Conservation (phyloP, 139 green algal genomes). For the Choricystis sp. region DNA sequence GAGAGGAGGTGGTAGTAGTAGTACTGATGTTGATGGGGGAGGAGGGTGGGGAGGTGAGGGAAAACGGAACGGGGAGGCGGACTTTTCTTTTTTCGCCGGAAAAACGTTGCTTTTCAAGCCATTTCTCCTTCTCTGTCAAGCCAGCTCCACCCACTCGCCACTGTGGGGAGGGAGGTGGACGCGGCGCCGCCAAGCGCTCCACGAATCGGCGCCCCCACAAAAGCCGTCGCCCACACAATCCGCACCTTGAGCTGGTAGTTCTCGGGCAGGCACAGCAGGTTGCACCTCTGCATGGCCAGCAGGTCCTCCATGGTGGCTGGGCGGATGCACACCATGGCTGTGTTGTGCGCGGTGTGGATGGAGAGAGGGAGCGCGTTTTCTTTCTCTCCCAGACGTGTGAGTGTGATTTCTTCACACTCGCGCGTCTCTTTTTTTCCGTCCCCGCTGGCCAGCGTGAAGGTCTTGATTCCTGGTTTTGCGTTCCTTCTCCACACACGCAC, state of each 20-base stretch:
- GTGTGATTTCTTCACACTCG: too few species aligned
- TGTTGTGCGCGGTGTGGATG: background rate
- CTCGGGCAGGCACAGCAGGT: conserved; percentile 92
- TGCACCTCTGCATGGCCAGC: conserved; percentile 91
- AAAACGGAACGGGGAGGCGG: background rate
- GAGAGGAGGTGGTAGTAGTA: conserved; percentile 98
- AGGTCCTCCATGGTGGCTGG: conserved; percentile 80
- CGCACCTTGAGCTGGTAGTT: conserved; percentile 96
- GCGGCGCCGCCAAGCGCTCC: background rate
- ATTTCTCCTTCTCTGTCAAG: background rate
- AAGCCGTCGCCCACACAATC: background rate
- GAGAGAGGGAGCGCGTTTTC: background rate
- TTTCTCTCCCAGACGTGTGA: too few species aligned
- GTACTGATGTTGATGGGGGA: conserved; percentile 60
- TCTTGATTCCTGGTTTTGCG: too few species aligned
- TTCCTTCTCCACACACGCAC: too few species aligned
- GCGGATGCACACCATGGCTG: conserved; percentile 82
- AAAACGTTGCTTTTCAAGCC: background rate
- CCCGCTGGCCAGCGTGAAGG: too few species aligned
- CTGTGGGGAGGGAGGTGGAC: background rate
- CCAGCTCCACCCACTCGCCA: background rate
- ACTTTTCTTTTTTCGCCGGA: too few species aligned
- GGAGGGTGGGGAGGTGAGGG: background rate
- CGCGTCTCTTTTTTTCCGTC: too few species aligned
- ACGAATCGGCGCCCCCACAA: background rate